Conservation (phyloP, 805 yeast species). For the Yamadazyma phyllophila region DNA sequence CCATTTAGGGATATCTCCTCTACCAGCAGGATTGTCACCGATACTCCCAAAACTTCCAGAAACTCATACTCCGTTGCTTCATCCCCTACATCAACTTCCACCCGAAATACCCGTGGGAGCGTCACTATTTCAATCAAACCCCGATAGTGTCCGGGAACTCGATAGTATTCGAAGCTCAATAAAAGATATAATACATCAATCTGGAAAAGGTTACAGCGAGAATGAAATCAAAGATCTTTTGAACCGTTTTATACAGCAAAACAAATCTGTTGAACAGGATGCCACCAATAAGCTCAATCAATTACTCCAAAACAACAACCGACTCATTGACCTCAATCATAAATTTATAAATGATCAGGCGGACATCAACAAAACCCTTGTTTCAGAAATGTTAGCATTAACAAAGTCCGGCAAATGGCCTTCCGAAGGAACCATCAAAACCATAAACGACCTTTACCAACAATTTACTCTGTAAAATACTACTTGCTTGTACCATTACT, state of each 20-base stretch:
- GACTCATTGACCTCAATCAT: conserved; percentile 8
- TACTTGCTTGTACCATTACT: neutral
- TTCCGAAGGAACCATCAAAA: conserved; percentile 1
- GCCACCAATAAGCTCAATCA: neutral
- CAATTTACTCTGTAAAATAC: neutral
- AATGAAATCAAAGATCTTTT: neutral
- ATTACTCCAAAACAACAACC: conserved; percentile 1
- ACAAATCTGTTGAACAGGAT: neutral
- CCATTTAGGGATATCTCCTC: neutral
- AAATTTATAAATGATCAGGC: conserved; percentile 13
- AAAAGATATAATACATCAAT: neutral
- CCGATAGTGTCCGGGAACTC: neutral
- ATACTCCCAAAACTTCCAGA: neutral
- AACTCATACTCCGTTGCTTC: neutral
- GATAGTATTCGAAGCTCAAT: neutral
- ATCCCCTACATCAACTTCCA: neutral
- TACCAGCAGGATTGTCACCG: neutral
- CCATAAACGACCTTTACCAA: conserved; percentile 1
- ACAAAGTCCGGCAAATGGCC: neutral
- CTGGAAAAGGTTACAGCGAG: neutral
- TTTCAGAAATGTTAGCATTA: conserved; percentile 8
- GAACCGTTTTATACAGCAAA: neutral
- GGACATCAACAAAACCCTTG: conserved; percentile 12
- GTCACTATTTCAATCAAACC: neutral
- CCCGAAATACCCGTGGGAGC: neutral